Conservation (phyloP, 176 grass and related monocot genomes). For the Musa acuminata region DNA sequence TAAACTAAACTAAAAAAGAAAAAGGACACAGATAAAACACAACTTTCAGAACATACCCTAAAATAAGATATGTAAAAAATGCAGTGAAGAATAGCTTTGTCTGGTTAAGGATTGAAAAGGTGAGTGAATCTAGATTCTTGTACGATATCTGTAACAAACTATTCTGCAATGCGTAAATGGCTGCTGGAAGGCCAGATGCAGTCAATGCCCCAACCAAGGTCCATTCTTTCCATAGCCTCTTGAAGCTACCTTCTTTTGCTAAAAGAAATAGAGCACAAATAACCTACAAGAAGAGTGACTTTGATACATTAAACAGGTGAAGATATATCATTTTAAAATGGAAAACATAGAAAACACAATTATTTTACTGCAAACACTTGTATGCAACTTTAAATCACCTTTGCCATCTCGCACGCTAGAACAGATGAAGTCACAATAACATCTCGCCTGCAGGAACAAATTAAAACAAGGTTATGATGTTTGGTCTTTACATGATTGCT, state of each 20-base stretch:
- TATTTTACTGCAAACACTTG: background rate
- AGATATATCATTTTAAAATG: background rate
- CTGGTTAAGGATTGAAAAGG: slow-evolving; percentile 98
- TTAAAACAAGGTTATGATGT: background rate
- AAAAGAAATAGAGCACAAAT: slow-evolving; percentile 72
- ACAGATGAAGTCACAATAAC: slow-evolving; percentile 92
- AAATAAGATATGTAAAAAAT: slow-evolving; percentile 86
- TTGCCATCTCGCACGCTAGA: slow-evolving; percentile 66
- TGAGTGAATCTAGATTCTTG: slow-evolving; percentile 96
- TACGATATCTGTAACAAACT: slow-evolving; percentile 93
- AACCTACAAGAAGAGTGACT: slow-evolving; percentile 31
- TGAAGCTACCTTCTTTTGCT: slow-evolving; percentile 53
- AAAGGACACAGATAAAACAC: background rate
- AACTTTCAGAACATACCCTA: slow-evolving; percentile 44
- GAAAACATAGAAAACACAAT: background rate
- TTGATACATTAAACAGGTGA: background rate
- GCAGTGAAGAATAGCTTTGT: slow-evolving; percentile 94
- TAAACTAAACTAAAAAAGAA: slow-evolving; percentile 15
- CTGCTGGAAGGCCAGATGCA: slow-evolving; percentile 87
- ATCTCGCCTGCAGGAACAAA: slow-evolving; percentile 49
- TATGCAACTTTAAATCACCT: slow-evolving; percentile 38
- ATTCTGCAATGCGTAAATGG: slow-evolving; percentile 93
- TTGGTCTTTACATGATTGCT: background rate
- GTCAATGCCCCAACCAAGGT: slow-evolving; percentile 62
- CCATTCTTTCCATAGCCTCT: slow-evolving; percentile 57